Percentiles rank a stretch among this genome's conserved stretches.
phyloP scores from a whole-genome alignment of 306 rosid genomes.

The barrel medic (Medicago truncatula) region DNA sequence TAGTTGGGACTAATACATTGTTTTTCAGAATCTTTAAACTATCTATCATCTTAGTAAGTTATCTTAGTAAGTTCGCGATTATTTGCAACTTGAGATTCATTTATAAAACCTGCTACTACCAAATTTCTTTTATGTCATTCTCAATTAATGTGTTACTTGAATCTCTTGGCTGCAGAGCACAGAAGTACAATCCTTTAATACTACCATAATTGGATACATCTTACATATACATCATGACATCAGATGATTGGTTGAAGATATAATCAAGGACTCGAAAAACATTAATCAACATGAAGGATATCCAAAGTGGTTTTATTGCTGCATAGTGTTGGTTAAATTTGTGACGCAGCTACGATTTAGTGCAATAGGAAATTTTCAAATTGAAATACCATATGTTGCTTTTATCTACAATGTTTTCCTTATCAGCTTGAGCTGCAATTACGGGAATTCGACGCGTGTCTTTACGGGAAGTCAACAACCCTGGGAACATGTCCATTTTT shows the following conservation, averaged over 20 bases:
- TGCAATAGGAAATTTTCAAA: neutral
- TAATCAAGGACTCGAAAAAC: conserved; percentile 11
- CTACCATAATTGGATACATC: conserved; percentile 19
- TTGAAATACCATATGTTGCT: conserved; percentile 30
- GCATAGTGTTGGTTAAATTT: conserved; percentile 31
- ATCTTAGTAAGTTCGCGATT: conserved; percentile 41
- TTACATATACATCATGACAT: neutral
- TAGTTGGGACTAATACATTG: conserved; percentile 71
- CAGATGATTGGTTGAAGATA: conserved; percentile 19
- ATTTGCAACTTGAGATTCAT: conserved; percentile 35
- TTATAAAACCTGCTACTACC: conserved; percentile 6
- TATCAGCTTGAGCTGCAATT: neutral
- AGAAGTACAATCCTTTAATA: conserved; percentile 27
- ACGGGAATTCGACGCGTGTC: neutral
- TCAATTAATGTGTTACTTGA: conserved; percentile 26
- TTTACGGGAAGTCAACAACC: conserved; percentile 28
- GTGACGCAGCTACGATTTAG: conserved; percentile 29
- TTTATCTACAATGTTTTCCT: conserved; percentile 11
- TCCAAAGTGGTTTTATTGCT: conserved; percentile 8
- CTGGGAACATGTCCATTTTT: conserved; percentile 18
- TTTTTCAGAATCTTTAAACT: conserved; percentile 24
- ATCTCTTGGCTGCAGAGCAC: conserved; percentile 32
- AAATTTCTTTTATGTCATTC: neutral
- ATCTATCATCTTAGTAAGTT: conserved; percentile 43
- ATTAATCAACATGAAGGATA: conserved; percentile 23